phyloP scores from a whole-genome alignment of 2,329 filamentous ascomycete species.

The Zymoseptoria passerinii region DNA sequence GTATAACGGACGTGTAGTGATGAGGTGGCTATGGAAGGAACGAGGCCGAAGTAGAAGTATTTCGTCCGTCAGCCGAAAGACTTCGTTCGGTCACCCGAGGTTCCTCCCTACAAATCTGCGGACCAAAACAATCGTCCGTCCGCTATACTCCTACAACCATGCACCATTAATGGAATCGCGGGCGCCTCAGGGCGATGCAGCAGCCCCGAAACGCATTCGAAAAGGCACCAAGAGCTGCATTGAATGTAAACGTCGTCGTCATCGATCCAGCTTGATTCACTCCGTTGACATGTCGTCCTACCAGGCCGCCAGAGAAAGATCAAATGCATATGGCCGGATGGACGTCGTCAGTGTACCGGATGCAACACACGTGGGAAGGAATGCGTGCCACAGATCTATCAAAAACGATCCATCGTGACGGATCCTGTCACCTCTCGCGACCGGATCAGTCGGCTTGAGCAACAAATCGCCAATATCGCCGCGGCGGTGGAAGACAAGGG shows the following conservation, averaged over 20 bases:
- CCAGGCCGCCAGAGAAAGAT: conserved; percentile 27
- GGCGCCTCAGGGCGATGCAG: neutral
- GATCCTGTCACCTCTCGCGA: conserved; percentile 8
- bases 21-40: neutral
- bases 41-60: neutral
- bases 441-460: conserved; percentile 13
- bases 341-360: conserved; percentile 13
- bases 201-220: conserved; percentile 14
- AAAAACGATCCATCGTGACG: conserved; percentile 1
- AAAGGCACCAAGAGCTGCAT: conserved; percentile 27
- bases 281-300: neutral
- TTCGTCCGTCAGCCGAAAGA: neutral
- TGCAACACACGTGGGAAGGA: conserved; percentile 16
- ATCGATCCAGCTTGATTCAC: too few species aligned
- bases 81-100: neutral
- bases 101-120: neutral
- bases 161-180: neutral
- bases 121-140: neutral
- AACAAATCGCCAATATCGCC: conserved; percentile 10
- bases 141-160: too few species aligned
- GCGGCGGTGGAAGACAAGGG: conserved; percentile 3
- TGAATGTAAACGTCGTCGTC: too few species aligned
- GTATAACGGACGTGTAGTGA: neutral
- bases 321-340: conserved; percentile 23
- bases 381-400: conserved; percentile 11